Base-by-base conservation (phyloP, 306 rosid genomes). In the Gynostemma pentaphyllum region DNA sequence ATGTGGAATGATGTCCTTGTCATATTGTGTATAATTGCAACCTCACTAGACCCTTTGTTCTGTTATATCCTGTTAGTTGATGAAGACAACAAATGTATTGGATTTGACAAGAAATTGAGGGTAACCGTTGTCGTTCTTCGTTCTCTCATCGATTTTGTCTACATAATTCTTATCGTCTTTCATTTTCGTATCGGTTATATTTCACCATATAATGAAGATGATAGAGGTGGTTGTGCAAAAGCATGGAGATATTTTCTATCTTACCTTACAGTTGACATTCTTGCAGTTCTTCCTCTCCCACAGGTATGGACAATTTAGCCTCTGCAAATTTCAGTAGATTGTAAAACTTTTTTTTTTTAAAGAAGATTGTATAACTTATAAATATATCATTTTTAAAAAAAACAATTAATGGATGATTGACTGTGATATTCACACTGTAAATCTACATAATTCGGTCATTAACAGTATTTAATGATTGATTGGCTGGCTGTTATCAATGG, bases 251-350 rank as follows among this genome's bases (percentile, higher is more conserved):
- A 67, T 28, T 40, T 67, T 37, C 24, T 36, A 4, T 67, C 70
- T 5, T 10, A 26, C 62, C 39, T 67, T 8, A 27, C 24, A 2
- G 32, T 67, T 26, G 63, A 67, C 62, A 41, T 67, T 67, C 71
- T 67, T 67, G 53, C 71, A 10, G 62, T 51, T 39, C 71, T 67
- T 50, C 71, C 71, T 49, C 49, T 51, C 16, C 71, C 63, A 39
- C 71, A 67, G 63, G 63, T 67, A 50, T 12, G 48, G 44, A 55
- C 62, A n/a, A 16, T 34, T n/a, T 55, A 30, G 54, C 24, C 27
- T 34, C 63, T 56, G 45, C 63, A n/a, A 9, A 34, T n/a, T n/a
- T n/a, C n/a, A n/a, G n/a, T n/a, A n/a, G n/a, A n/a, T n/a, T n/a
- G n/a, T n/a, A n/a, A n/a, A n/a, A n/a, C n/a, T n/a, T n/a, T n/a